Evolutionary conservation across 495 filamentous ascomycete genomes (phyloP).

Genomic region (Penicillium bialowiezense): DNA sequence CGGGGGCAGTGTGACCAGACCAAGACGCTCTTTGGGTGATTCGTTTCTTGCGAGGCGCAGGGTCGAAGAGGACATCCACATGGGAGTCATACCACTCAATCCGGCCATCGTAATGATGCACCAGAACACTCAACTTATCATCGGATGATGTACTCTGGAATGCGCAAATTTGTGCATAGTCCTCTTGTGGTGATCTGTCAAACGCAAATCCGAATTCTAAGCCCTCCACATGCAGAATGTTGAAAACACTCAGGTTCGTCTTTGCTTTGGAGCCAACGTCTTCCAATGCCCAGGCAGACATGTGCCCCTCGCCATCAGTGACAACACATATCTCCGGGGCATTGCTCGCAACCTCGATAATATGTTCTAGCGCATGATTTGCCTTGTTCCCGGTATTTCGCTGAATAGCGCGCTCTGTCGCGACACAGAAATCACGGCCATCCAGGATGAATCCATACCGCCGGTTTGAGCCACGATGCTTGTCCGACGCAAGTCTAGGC

Average conservation of each 20-base stretch:
- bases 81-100: constrained; percentile 78
- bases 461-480: constrained; percentile 28
- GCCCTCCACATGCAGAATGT: constrained; percentile 78
- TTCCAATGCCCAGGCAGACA: constrained; percentile 95
- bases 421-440: constrained; percentile 72
- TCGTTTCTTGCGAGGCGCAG: constrained; percentile 62
- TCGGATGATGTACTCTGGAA: constrained; percentile 62
- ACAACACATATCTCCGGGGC: constrained; percentile 86
- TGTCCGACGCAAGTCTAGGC: constrained; percentile 41
- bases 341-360: constrained; percentile 81
- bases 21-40: constrained; percentile 60
- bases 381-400: constrained; percentile 56
- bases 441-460: constrained; percentile 84
- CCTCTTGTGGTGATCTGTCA: constrained; percentile 37
- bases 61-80: constrained; percentile 79
- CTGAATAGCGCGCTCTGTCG: constrained; percentile 74
- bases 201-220: constrained; percentile 63
- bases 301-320: constrained; percentile 76
- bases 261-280: constrained; percentile 75
- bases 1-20: constrained; percentile 78
- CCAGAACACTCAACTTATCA: constrained; percentile 69
- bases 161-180: constrained; percentile 69
- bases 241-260: constrained; percentile 73
- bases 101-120: constrained; percentile 83
- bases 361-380: constrained; percentile 71